These are phyloP conservation scores for Euphorbia lathyris DNA, from an alignment of 345 rosid genomes.

Conservation along the genomic window DNA sequence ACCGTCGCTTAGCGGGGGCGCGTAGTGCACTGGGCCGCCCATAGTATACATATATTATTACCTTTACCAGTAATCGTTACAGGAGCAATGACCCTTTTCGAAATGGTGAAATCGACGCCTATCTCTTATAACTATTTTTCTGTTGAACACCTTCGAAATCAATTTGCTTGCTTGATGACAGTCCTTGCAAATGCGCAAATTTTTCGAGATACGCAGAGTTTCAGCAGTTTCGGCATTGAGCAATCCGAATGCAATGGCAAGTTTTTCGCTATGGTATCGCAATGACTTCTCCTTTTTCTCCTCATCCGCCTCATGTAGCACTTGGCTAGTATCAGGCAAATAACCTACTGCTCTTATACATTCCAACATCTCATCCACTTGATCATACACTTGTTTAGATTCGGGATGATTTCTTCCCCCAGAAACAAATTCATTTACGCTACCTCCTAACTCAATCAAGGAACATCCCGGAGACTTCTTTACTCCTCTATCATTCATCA, in stretches of 20 bases:
- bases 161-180: conserved; percentile 41
- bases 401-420: conserved; percentile 36
- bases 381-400: conserved; percentile 28
- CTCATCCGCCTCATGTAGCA: conserved; percentile 30
- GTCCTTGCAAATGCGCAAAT: conserved; percentile 33
- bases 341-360: conserved; percentile 30
- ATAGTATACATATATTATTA: too few relatives aligned
- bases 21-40: too few relatives aligned
- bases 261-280: conserved; percentile 39
- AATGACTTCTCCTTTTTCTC: conserved; percentile 28
- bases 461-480: conserved; percentile 40
- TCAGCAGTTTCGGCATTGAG: conserved; percentile 29
- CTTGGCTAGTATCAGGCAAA: conserved; percentile 28
- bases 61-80: conserved; percentile 41
- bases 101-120: conserved; percentile 37
- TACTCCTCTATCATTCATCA: conserved; percentile 42
- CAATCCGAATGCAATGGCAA: conserved; percentile 44
- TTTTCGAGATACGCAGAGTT: conserved; percentile 29
- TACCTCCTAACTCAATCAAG: conserved; percentile 34
- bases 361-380: conserved; percentile 35
- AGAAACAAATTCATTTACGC: conserved; percentile 30
- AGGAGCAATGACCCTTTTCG: conserved; percentile 33
- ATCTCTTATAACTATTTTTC: conserved; percentile 37
- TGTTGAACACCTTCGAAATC: conserved; percentile 30
- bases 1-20: too few relatives aligned